phyloP scores from a whole-genome alignment of 345 rosid species.

The Psidium friedrichsthalianum region DNA sequence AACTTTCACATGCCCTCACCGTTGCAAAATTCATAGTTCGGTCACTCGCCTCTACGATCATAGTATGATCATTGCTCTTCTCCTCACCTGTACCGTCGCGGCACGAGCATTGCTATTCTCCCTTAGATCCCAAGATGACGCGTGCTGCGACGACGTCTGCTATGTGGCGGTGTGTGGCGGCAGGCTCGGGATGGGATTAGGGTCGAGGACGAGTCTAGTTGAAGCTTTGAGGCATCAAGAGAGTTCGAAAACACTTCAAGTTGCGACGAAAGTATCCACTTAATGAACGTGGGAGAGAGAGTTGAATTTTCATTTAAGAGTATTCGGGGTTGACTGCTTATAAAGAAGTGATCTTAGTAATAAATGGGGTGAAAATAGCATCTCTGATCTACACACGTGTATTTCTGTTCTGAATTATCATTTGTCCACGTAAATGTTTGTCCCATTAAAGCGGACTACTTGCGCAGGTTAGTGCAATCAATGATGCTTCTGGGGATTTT shows the following conservation, averaged over 20 bases:
- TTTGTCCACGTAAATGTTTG: not conserved
- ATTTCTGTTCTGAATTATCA: not conserved
- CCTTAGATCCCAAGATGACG: not conserved
- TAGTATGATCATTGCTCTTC: not conserved
- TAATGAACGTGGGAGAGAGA: not conserved
- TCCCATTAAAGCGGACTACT: not conserved
- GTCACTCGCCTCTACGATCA: not conserved
- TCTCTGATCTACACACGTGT: not conserved
- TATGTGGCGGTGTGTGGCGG: not conserved
- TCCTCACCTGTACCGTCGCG: not conserved
- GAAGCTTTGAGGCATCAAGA: not conserved
- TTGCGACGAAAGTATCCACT: not conserved
- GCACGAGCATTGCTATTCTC: not conserved
- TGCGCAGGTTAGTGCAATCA: not conserved
- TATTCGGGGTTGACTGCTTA: not conserved
- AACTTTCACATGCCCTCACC: not conserved
- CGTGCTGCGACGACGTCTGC: no score
- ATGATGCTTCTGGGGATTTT: not conserved
- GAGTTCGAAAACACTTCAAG: not conserved
- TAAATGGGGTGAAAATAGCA: not conserved
- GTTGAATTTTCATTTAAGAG: not conserved
- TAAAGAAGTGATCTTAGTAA: not conserved
- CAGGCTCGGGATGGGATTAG: not conserved
- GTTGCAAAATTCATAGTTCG: not conserved
- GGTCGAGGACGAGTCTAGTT: not conserved